Conservation (phyloP, 345 rosid genomes). For the Durio zibethinus region DNA sequence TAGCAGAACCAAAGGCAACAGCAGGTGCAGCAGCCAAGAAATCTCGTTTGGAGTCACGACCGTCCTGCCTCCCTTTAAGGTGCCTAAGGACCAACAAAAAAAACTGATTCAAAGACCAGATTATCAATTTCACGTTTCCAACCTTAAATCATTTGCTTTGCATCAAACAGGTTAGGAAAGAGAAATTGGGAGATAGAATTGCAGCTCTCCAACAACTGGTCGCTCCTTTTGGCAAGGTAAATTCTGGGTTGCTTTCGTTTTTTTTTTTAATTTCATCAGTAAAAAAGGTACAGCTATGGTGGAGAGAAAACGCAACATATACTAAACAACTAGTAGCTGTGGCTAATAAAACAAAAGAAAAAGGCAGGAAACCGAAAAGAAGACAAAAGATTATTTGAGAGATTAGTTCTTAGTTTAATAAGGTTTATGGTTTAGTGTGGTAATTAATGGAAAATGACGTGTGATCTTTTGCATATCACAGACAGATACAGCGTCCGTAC, state of each 20-base stretch:
- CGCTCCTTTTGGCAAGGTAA: constrained; percentile 98
- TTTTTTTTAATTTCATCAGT: background rate
- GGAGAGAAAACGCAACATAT: no score
- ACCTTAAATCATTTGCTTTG: background rate
- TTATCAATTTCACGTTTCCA: background rate
- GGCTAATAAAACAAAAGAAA: no score
- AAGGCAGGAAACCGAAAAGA: no score
- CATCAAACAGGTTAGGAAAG: constrained; percentile 68
- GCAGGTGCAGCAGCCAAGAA: constrained; percentile 60
- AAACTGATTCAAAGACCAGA: no score
- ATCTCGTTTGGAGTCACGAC: constrained; percentile 63
- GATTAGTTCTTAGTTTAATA: background rate
- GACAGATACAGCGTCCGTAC: constrained; percentile 98
- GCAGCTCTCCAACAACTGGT: constrained; percentile 92
- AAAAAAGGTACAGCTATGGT: background rate
- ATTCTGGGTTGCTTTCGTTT: background rate
- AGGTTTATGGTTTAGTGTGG: background rate
- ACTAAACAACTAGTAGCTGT: no score
- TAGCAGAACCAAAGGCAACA: constrained; percentile 47
- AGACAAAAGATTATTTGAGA: background rate
- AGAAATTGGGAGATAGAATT: constrained; percentile 88
- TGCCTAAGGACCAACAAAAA: constrained; percentile 15
- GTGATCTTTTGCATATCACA: constrained; percentile 40
- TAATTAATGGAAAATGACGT: constrained; percentile 12
- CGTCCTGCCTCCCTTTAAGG: constrained; percentile 87